phyloP scores from a whole-genome alignment of 805 yeast species.

The Middelhovenomyces tepae region DNA sequence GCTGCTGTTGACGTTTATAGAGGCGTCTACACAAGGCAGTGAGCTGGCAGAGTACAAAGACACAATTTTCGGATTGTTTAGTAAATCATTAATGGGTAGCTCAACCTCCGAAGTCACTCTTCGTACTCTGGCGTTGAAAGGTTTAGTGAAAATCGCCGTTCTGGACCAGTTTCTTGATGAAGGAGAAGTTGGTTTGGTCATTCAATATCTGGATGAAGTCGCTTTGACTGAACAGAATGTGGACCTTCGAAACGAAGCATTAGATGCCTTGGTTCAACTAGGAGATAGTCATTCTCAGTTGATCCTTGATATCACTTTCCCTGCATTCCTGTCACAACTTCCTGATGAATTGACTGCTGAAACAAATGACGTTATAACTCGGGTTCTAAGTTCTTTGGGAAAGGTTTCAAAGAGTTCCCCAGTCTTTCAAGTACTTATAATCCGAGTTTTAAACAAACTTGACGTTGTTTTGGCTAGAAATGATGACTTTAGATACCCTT shows the following conservation, averaged over 20 bases:
- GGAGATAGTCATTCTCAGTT: constrained; percentile 31
- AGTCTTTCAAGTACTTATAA: constrained; percentile 31
- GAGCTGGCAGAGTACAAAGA: constrained; percentile 48
- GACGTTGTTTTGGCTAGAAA: constrained; percentile 14
- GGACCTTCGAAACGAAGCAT: constrained; percentile 43
- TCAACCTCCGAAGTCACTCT: constrained; percentile 63
- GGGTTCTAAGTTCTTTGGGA: constrained; percentile 26
- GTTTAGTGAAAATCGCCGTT: constrained; percentile 48
- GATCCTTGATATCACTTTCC: constrained; percentile 45
- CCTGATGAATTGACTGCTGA: constrained; percentile 36
- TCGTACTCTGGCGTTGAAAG: constrained; percentile 56
- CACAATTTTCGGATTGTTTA: constrained; percentile 53
- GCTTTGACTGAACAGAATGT: constrained; percentile 45
- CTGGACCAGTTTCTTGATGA: constrained; percentile 34
- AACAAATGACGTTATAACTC: constrained; percentile 15
- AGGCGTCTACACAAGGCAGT: constrained; percentile 35
- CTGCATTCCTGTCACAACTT: constrained; percentile 41
- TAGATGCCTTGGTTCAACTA: constrained; percentile 45
- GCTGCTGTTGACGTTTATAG: constrained; percentile 50
- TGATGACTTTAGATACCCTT: constrained; percentile 14
- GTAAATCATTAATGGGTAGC: constrained; percentile 60
- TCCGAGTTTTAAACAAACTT: constrained; percentile 31
- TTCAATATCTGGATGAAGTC: constrained; percentile 55
- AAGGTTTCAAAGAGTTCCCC: constrained; percentile 27
- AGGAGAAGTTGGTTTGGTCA: constrained; percentile 53